Evolutionary conservation across 1,284 basidiomycete genomes (phyloP), one percentile per base, ranked within the genome.

Genomic region (Hymenochaete sp.): DNA sequence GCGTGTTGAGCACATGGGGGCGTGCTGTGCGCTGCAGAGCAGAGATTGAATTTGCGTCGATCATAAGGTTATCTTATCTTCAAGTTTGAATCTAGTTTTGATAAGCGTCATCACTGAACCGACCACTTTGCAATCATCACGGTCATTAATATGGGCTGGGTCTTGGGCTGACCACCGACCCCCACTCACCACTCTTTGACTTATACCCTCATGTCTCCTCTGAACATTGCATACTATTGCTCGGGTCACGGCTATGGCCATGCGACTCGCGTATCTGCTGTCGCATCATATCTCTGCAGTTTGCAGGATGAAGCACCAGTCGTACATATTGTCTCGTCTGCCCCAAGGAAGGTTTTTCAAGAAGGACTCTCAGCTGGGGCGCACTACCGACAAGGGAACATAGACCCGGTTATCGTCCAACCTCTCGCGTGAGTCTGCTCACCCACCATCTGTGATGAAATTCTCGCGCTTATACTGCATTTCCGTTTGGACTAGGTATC

Each of bases 161-260:
- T n/a, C n/a, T n/a, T n/a, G n/a, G n/a, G n/a, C n/a, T n/a, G n/a
- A n/a, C n/a, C n/a, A n/a, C n/a, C n/a, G n/a, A n/a, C n/a, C n/a
- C n/a, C n/a, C 28, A 19, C 11, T 5, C 25, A 7, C 14, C 25
- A 4, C 13, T 16, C 32, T n/a, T n/a, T 9, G 14, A 9, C 14
- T 31, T 5, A n/a, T 4, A 24, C 38, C 38, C 16, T 24, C 32
- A 51, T 51, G 51, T 1, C 21, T 26, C 19, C 38, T 13, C 42
- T 45, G 5, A 25, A 39, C n/a, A 68, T 81, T 44, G 80, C 73
- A 1, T 84, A 81, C 57, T 84, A 83, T 56, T 83, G 80, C 58
- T 82, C 79, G 27, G 81, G 81, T 18, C 81, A 85, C 56, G 82
- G 80, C 22, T 84, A 80, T 51, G 81, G 81, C 7, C 81, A 84